Evolutionary conservation across 2,329 filamentous ascomycete genomes (phyloP).

Genomic region (Chaetomiaceae sp.): DNA sequence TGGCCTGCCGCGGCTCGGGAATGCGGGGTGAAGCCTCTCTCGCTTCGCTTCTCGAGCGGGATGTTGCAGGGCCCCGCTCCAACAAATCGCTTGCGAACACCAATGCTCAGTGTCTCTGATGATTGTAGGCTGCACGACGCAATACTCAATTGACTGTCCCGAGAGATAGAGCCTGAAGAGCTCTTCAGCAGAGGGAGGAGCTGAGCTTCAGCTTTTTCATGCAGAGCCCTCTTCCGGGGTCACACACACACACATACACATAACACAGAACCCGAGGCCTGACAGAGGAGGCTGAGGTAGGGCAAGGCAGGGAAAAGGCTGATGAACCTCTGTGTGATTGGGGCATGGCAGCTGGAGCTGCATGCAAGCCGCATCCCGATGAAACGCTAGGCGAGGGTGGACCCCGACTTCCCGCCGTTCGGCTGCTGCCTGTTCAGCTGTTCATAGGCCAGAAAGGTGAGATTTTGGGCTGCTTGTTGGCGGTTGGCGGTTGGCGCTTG

Average conservation of each 20-base stretch:
- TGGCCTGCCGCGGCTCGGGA: background rate
- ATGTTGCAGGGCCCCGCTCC: background rate
- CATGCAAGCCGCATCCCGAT: conserved; percentile 4
- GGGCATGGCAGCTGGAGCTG: conserved; percentile 7
- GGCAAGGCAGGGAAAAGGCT: background rate
- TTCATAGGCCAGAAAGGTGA: background rate
- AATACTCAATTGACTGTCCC: background rate
- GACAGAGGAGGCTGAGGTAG: conserved; percentile 3
- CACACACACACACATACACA: too few species aligned
- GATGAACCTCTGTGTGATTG: conserved; percentile 4
- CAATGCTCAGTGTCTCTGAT: too few species aligned
- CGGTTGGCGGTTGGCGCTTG: background rate
- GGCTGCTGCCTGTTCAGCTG: conserved; percentile 7
- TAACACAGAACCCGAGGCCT: too few species aligned
- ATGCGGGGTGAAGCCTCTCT: conserved; percentile 9
- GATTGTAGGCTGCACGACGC: too few species aligned
- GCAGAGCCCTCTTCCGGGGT: too few species aligned
- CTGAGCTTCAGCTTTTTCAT: too few species aligned
- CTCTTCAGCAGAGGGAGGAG: too few species aligned
- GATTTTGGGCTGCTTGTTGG: background rate
- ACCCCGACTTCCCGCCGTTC: background rate
- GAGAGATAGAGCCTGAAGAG: too few species aligned
- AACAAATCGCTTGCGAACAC: too few species aligned
- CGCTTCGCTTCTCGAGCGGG: background rate
- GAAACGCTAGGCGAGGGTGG: conserved; percentile 5